Base-by-base conservation (phyloP, 2,329 filamentous ascomycete genomes). In the Aspergillus quadrilineatus region DNA sequence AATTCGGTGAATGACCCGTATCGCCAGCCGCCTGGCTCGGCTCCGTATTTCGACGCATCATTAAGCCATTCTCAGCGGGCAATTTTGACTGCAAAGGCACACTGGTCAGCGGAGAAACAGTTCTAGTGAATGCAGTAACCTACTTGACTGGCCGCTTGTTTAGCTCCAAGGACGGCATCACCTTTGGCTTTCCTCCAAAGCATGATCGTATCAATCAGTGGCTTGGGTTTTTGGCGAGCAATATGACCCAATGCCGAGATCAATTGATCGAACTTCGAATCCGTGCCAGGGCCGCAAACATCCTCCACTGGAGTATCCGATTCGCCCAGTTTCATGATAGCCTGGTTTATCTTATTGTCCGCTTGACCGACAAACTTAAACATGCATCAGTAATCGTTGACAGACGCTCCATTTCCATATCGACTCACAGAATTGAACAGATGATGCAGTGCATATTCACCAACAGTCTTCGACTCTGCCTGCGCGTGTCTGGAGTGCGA, bases 141-240 rank as follows among this genome's bases (percentile, higher is more conserved):
- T 67, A 75, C 69, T 58, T 68, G 71, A 53, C 60, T 68, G 22
- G 63, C 63, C 56, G 66, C 66, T 47, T 79, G 76, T 51, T 79
- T 77, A 29, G 89, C 87, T 61, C 88, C 84, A 64, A 85, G 88
- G 29, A 92, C 92, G 22, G 89, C 86, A 73, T 97, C 93, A 62
- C 92, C 96, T 77, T 97, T 97, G 62, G 86, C 90, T 74, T 97
- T 97, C 55, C 94, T 87, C 94, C 94, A 99, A 32, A 96, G 83
- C 90, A 99, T 99, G 73, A 99, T 92, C 17, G 90, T 92, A 73
- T 99, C 94, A 67, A 99, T 97, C 50, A 99, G 77, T 4, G 92
- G 90, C 71, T 96, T 97, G 4, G 95, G 95, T 69, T 95, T 96
- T 63, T 92, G 89, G 57, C 91, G 89, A 52, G 93, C 91, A 68